Evolutionary conservation across 192 early-diverging fungal species (phyloP).

Genomic region (Fimicolochytrium jonesii): DNA sequence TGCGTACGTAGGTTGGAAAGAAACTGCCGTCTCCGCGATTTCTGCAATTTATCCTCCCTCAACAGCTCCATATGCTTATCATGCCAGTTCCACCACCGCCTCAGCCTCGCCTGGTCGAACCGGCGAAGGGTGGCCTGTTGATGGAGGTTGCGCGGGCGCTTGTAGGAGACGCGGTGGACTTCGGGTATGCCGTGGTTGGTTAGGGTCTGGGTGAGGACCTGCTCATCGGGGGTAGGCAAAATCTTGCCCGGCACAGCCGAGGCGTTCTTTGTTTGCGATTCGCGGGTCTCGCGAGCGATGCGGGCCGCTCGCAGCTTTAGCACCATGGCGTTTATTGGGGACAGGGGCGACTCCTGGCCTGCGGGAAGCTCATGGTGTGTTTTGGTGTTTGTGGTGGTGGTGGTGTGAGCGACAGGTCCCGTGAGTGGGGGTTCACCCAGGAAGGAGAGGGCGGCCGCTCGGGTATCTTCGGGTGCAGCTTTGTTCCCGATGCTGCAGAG

Average conservation of each 20-base stretch:
- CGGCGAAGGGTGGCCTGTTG: slow-evolving; percentile 13
- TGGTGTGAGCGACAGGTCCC: background rate
- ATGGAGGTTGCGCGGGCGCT: slow-evolving; percentile 7
- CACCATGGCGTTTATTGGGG: slow-evolving; percentile 9
- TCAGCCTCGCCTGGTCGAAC: slow-evolving; percentile 19
- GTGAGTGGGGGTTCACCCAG: slow-evolving; percentile 17
- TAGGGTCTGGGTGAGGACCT: too few species aligned
- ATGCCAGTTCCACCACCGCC: slow-evolving; percentile 29
- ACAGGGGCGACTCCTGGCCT: background rate
- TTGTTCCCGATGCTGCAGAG: slow-evolving; percentile 8
- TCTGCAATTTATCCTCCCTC: slow-evolving; percentile 16
- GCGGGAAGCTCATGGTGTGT: background rate
- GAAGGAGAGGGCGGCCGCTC: slow-evolving; percentile 9
- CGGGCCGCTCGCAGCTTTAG: slow-evolving; percentile 18
- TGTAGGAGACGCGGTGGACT: slow-evolving; percentile 10
- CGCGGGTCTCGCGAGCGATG: slow-evolving; percentile 2
- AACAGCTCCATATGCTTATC: slow-evolving; percentile 22
- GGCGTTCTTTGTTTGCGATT: background rate
- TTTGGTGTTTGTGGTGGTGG: background rate
- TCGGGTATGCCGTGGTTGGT: slow-evolving; percentile 14
- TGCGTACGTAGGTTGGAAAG: slow-evolving; percentile 23
- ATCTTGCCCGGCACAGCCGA: too few species aligned
- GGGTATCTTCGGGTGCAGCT: slow-evolving; percentile 17
- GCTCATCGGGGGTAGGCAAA: too few species aligned
- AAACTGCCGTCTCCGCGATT: slow-evolving; percentile 23